Evolutionary conservation across 495 filamentous ascomycete genomes (phyloP).

Genomic region (Aspergillus ostianus): DNA sequence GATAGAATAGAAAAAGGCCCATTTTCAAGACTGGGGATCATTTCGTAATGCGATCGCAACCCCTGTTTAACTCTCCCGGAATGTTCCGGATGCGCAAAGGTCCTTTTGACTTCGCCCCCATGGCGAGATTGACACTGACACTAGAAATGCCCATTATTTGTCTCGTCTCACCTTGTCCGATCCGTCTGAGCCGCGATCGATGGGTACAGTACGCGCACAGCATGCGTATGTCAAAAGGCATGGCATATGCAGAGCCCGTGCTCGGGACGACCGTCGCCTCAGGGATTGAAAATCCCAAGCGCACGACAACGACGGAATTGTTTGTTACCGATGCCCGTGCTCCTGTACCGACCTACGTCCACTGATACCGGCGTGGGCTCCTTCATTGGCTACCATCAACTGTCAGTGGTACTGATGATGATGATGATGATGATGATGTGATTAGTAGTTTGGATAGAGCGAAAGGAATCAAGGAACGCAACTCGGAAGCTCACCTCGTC

Average conservation of each 20-base stretch:
- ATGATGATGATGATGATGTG: neutral
- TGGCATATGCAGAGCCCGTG: neutral
- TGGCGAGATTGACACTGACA: too few species aligned
- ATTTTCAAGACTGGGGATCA: too few species aligned
- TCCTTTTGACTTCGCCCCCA: neutral
- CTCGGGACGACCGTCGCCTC: neutral
- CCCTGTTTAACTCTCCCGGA: neutral
- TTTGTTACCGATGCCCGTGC: conserved; percentile 2
- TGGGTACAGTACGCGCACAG: too few species aligned
- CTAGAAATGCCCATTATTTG: too few species aligned
- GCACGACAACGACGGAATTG: too few species aligned
- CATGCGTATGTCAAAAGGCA: neutral
- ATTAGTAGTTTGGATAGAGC: neutral
- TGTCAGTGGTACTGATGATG: neutral
- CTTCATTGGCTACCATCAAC: conserved; percentile 1
- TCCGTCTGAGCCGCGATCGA: too few species aligned
- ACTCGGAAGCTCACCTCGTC: neutral
- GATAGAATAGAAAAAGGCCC: too few species aligned
- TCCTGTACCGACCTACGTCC: neutral
- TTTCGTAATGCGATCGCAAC: neutral
- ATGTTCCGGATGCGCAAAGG: neutral
- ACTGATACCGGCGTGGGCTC: conserved; percentile 1
- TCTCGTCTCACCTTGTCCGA: too few species aligned
- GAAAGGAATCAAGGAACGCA: neutral
- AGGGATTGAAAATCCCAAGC: neutral